These are phyloP conservation scores for Thraustotheca clavata DNA, from an alignment of 352 stramenopile genomes.

Conservation along the genomic window DNA sequence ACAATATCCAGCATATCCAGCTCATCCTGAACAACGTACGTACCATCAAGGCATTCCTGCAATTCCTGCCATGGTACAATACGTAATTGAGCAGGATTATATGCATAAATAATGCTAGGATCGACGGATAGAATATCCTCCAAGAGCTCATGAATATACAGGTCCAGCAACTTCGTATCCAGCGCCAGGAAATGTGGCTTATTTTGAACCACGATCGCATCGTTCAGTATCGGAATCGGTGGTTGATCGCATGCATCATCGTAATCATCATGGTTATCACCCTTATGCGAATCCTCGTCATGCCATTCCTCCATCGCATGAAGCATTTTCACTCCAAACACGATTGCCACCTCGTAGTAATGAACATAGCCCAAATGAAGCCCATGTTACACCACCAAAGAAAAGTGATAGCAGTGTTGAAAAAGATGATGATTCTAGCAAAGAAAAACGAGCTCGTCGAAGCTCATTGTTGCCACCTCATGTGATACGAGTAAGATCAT, in stretches of 20 bases:
- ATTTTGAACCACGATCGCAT: slow-evolving; percentile 4
- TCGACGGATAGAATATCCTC: neutral
- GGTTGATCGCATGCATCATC: neutral
- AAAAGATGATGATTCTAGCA: slow-evolving; percentile 16
- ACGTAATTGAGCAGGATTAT: neutral
- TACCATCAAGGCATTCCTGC: neutral
- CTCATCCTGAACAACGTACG: neutral
- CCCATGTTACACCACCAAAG: neutral
- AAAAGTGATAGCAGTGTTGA: slow-evolving; percentile 26
- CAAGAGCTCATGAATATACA: neutral
- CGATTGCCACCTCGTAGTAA: neutral
- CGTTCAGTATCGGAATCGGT: slow-evolving; percentile 16
- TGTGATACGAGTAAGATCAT: slow-evolving; percentile 8
- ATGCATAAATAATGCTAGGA: neutral
- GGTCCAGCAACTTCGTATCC: neutral
- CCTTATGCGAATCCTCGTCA: neutral
- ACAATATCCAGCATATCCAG: neutral
- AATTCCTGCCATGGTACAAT: too few relatives aligned
- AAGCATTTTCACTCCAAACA: neutral
- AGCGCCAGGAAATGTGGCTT: neutral
- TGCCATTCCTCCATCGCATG: neutral
- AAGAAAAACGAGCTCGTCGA: slow-evolving; percentile 40
- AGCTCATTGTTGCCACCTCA: slow-evolving; percentile 52
- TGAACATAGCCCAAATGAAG: slow-evolving; percentile 23
- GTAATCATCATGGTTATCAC: neutral